Percentiles rank a stretch among this genome's conserved stretches.
Conservation (phyloP, 2,329 filamentous ascomycete species). For the Trichoderma sp. region DNA sequence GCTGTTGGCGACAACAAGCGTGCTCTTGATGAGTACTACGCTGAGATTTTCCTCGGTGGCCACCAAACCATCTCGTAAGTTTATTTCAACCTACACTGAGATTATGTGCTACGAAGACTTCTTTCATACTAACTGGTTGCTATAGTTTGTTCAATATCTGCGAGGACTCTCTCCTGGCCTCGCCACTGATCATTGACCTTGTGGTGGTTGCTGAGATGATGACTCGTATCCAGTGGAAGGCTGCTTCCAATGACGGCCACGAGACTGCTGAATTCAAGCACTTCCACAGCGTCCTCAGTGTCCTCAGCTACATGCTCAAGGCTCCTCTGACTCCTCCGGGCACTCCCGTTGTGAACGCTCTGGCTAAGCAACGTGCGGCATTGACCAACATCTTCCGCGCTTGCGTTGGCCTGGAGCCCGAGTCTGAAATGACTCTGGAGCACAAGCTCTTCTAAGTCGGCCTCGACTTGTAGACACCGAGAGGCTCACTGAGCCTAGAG, state of each 20-base stretch:
- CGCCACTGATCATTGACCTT: constrained; percentile 95
- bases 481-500: neutral
- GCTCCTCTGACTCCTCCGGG: constrained; percentile 91
- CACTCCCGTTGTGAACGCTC: constrained; percentile 91
- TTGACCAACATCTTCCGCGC: constrained; percentile 98
- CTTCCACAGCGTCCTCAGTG: constrained; percentile 95
- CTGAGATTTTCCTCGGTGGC: constrained; percentile 97
- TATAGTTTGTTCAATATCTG: constrained; percentile 95
- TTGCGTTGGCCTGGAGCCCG: constrained; percentile 92
- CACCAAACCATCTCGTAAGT: constrained; percentile 90
- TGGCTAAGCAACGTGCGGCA: constrained; percentile 93
- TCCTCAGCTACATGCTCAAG: constrained; percentile 99
- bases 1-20: constrained; percentile 99
- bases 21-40: constrained; percentile 97
- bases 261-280: constrained; percentile 73
- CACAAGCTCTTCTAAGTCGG: constrained; percentile 82
- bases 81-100: neutral
- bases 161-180: constrained; percentile 95
- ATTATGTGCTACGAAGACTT: no score
- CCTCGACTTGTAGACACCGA: neutral
- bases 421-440: constrained; percentile 98
- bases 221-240: constrained; percentile 95
- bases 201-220: constrained; percentile 95
- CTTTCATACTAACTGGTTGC: constrained; percentile 31
- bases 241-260: constrained; percentile 53